A percentile compares a stretch with the other conserved stretches of the same genome.
These are phyloP conservation scores for Skeletonema costatum DNA, from an alignment of 108 stramenopile genomes.

Conservation along the genomic window DNA sequence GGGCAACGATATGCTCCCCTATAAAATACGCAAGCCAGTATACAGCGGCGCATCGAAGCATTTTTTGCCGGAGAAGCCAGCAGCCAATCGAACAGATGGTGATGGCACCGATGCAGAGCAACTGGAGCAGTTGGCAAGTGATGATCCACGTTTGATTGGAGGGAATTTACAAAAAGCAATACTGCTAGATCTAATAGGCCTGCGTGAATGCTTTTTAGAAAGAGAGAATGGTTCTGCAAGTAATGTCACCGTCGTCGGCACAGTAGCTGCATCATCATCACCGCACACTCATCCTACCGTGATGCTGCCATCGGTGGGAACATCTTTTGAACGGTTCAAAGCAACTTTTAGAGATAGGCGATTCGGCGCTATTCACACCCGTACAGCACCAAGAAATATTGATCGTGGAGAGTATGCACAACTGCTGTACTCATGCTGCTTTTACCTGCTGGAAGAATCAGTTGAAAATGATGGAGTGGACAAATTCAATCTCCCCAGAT, in stretches of 20 bases:
- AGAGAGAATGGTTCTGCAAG: background rate
- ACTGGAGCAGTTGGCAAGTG: background rate
- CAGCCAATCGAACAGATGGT: background rate
- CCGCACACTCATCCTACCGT: constrained; percentile 2
- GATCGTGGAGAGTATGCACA: constrained; percentile 43
- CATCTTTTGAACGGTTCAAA: constrained; percentile 28
- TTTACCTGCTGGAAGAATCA: constrained; percentile 32
- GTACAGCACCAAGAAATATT: constrained; percentile 30
- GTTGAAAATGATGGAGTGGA: background rate
- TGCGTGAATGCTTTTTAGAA: constrained; percentile 11
- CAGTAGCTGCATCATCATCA: background rate
- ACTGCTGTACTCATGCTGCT: constrained; percentile 35
- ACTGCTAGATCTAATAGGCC: constrained; percentile 21
- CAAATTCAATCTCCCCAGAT: constrained; percentile 1
- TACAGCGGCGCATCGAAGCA: constrained; percentile 20
- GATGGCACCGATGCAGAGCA: background rate
- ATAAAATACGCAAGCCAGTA: constrained; percentile 38
- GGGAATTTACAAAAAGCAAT: constrained; percentile 40
- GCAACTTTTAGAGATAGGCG: constrained; percentile 14
- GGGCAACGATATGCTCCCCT: constrained; percentile 25
- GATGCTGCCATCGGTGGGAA: background rate
- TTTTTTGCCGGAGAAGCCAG: background rate
- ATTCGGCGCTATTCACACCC: constrained; percentile 39
- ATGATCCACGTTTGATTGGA: constrained; percentile 23
- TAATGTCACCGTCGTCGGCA: background rate